Conservation (phyloP, 164 flowering plant species). For the Tetrastigma voinierianum region DNA sequence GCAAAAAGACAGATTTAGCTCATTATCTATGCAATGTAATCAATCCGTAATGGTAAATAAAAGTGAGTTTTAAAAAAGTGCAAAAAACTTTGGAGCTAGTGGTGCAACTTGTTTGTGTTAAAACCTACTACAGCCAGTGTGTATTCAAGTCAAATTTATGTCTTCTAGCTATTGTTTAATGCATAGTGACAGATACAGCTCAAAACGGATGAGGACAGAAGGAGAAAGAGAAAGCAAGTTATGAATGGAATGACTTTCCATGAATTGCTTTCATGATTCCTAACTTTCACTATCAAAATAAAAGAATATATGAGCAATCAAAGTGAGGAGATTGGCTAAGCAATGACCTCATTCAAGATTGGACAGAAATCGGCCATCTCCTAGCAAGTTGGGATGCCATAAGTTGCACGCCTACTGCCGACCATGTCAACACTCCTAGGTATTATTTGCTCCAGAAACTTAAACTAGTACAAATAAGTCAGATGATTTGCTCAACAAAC, state of each 20-base stretch:
- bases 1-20: background rate
- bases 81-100: background rate
- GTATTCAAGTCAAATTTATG: background rate
- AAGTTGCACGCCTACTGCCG: background rate
- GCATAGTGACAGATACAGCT: slow-evolving; percentile 7
- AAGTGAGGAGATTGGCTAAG: slow-evolving; percentile 2
- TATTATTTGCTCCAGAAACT: background rate
- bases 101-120: background rate
- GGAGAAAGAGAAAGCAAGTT: background rate
- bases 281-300: background rate
- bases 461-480: too few relatives aligned
- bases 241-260: slow-evolving; percentile 8
- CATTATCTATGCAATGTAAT: background rate
- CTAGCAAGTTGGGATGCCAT: background rate
- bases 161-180: slow-evolving; percentile 1
- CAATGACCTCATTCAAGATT: slow-evolving; percentile 3
- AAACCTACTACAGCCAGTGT: background rate
- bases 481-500: too few relatives aligned
- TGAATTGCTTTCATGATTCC: slow-evolving; percentile 5
- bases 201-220: slow-evolving; percentile 4
- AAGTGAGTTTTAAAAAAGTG: background rate
- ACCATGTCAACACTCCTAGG: background rate
- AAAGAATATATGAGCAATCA: background rate
- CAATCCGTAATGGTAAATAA: background rate
- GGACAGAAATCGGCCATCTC: background rate